These are phyloP conservation scores for Penicillium nordicum DNA, from an alignment of 2,329 filamentous ascomycete genomes.

Conservation along the genomic window DNA sequence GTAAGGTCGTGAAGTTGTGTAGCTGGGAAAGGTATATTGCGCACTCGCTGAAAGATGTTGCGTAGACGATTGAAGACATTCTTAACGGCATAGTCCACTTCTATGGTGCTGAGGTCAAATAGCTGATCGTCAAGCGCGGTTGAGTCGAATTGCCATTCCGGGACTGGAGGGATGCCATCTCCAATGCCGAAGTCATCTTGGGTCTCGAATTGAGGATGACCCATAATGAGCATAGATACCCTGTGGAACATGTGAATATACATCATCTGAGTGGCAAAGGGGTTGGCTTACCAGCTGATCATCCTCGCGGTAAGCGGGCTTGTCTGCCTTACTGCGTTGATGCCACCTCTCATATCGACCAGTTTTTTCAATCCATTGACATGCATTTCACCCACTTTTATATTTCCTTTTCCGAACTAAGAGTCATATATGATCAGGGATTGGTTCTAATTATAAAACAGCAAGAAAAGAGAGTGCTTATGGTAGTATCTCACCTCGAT, in stretches of 20 bases:
- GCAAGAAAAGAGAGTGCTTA: not conserved
- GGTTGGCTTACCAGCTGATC: constrained; percentile 49
- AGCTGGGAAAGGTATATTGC: constrained; percentile 25
- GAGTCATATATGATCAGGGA: not conserved
- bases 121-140: constrained; percentile 8
- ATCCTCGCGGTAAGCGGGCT: constrained; percentile 56
- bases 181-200: constrained; percentile 51
- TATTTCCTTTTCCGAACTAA: constrained; percentile 55
- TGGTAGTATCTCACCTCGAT: constrained; percentile 50
- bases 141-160: constrained; percentile 47
- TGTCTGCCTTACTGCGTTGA: constrained; percentile 46
- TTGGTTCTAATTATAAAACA: not conserved
- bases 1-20: constrained; percentile 55
- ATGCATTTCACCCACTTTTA: constrained; percentile 46
- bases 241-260: constrained; percentile 31
- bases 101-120: constrained; percentile 16
- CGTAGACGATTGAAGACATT: constrained; percentile 47
- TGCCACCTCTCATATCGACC: constrained; percentile 51
- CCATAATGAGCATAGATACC: constrained; percentile 57
- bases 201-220: constrained; percentile 51
- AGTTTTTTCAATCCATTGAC: constrained; percentile 51
- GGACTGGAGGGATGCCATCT: constrained; percentile 49
- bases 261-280: too few species aligned
- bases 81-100: constrained; percentile 35
- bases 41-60: constrained; percentile 40